These are phyloP conservation scores for Silene noctiflora DNA, from an alignment of 179 eudicot genomes.

Conservation along the genomic window DNA sequence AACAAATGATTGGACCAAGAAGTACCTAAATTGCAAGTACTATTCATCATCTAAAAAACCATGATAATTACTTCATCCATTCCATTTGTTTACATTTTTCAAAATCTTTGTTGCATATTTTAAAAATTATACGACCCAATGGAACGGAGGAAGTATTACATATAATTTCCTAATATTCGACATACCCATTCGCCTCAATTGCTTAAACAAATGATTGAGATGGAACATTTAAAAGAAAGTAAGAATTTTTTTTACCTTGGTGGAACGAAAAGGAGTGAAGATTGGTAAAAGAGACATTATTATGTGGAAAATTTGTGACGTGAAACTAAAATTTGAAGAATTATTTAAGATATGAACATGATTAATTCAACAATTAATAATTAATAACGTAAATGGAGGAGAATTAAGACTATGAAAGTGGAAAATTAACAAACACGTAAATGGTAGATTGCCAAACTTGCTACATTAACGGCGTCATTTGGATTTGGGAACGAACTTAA, in stretches of 20 bases:
- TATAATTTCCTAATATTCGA: no score
- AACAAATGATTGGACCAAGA: no score
- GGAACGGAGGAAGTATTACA: no score
- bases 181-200: no score
- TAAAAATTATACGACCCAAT: no score
- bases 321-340: neutral
- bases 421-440: conserved; percentile 29
- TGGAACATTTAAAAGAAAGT: neutral
- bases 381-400: conserved; percentile 12
- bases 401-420: conserved; percentile 17
- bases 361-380: no score
- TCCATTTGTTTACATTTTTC: no score
- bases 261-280: neutral
- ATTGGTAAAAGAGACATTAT: conserved; percentile 7
- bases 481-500: neutral
- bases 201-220: neutral
- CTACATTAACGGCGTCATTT: conserved; percentile 24
- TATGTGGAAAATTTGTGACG: neutral
- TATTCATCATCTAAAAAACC: neutral
- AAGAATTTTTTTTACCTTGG: conserved; percentile 17
- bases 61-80: neutral
- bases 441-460: neutral
- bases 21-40: neutral
- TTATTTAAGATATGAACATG: neutral
- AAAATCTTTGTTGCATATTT: no score